These are phyloP conservation scores for Sugiyamaella sp. DNA, from an alignment of 1,139 yeast genomes.

Conservation along the genomic window DNA sequence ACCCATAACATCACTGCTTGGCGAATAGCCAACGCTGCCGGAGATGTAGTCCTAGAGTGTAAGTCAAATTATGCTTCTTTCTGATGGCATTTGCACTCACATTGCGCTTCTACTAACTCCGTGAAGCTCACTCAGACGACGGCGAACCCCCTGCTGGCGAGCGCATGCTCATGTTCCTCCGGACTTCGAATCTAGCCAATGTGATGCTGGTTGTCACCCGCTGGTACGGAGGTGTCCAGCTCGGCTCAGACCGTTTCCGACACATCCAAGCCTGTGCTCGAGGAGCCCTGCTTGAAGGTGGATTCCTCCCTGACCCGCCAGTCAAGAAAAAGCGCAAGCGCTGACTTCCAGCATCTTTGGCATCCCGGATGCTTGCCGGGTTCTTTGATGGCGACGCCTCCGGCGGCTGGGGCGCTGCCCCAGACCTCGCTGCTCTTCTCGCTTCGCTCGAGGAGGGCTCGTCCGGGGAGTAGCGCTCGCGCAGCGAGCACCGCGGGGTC, in stretches of 20 bases:
- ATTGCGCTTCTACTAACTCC: slow-evolving; percentile 34
- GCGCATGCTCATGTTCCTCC: slow-evolving; percentile 69
- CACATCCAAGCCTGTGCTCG: slow-evolving; percentile 84
- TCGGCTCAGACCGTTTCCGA: slow-evolving; percentile 84
- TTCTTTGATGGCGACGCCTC: no score
- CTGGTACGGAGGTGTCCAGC: slow-evolving; percentile 88
- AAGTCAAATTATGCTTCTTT: neutral
- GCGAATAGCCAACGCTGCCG: slow-evolving; percentile 57
- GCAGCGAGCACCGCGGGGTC: no score
- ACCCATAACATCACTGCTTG: slow-evolving; percentile 81
- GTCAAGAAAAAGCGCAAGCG: slow-evolving; percentile 14
- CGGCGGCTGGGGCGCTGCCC: no score
- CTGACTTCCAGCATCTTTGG: neutral
- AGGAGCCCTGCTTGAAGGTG: slow-evolving; percentile 69
- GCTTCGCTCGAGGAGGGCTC: no score
- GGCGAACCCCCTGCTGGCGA: slow-evolving; percentile 92
- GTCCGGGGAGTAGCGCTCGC: no score
- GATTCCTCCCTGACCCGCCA: slow-evolving; percentile 38
- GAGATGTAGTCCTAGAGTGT: slow-evolving; percentile 42
- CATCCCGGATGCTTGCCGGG: neutral
- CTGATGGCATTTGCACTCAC: neutral
- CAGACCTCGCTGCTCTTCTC: no score
- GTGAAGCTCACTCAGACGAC: slow-evolving; percentile 61
- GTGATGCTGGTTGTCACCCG: slow-evolving; percentile 83
- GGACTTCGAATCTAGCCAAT: slow-evolving; percentile 67